A percentile compares a stretch with the other conserved stretches of the same genome.
Evolutionary conservation across 2,329 filamentous ascomycete genomes (phyloP).

Genomic region (Colletotrichum sp.): DNA sequence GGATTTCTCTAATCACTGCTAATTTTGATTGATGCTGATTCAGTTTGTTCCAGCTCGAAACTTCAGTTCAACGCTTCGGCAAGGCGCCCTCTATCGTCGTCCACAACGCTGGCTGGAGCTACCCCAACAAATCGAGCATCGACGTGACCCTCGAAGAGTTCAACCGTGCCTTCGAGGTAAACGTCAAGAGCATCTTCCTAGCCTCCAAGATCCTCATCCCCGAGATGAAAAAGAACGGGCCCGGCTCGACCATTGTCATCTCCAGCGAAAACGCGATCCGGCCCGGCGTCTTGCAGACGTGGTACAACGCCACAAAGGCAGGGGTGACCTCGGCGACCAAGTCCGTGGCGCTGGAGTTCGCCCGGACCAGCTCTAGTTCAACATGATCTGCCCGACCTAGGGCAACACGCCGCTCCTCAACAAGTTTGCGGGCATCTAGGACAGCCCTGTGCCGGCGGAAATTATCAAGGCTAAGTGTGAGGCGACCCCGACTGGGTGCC

Average conservation of each 20-base stretch:
- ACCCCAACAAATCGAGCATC: neutral
- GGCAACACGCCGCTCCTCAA: conserved; percentile 2
- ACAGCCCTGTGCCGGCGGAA: neutral
- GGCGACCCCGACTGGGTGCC: neutral
- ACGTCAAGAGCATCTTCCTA: conserved; percentile 13
- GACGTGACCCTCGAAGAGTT: conserved; percentile 8
- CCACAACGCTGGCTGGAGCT: neutral
- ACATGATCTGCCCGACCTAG: conserved; percentile 1
- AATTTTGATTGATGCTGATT: neutral
- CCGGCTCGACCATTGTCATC: conserved; percentile 4
- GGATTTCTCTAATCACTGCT: neutral
- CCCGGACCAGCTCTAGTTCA: conserved; percentile 6
- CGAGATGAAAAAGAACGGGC: conserved; percentile 4
- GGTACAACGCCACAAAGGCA: conserved; percentile 16
- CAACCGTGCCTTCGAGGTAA: conserved; percentile 3
- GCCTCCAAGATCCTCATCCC: conserved; percentile 8
- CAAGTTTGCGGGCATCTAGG: neutral
- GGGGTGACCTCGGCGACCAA: neutral
- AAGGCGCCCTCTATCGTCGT: neutral
- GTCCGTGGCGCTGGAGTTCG: conserved; percentile 16
- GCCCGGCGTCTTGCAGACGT: neutral
- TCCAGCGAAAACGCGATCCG: conserved; percentile 3
- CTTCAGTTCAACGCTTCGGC: neutral
- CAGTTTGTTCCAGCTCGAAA: neutral
- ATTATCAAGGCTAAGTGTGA: neutral